phyloP scores from a whole-genome alignment of 805 yeast species.

The Candida xyloterini region DNA sequence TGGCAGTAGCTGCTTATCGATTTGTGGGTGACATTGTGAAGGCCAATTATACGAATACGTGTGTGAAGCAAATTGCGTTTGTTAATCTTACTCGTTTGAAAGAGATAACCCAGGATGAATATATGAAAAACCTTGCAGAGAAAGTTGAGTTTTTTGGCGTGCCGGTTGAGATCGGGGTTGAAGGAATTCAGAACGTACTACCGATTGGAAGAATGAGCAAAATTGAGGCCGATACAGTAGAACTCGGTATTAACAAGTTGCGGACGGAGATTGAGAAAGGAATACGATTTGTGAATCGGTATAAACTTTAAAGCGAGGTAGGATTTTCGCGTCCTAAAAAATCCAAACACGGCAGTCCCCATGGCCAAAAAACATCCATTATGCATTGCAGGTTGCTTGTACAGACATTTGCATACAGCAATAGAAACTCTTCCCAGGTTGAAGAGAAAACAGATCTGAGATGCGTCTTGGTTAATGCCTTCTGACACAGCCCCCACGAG shows the following conservation, averaged over 20 bases:
- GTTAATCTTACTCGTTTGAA: constrained; percentile 37
- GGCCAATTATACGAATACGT: constrained; percentile 62
- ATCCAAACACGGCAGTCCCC: background rate
- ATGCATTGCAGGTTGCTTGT: background rate
- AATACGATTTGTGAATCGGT: constrained; percentile 20
- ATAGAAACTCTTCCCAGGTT: background rate
- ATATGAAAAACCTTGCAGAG: constrained; percentile 41
- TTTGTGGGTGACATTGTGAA: constrained; percentile 59
- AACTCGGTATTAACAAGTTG: constrained; percentile 18
- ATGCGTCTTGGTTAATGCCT: background rate
- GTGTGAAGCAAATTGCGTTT: constrained; percentile 63
- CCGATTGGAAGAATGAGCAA: constrained; percentile 17
- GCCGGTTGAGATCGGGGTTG: constrained; percentile 51
- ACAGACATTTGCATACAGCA: background rate
- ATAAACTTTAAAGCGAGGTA: constrained; percentile 11
- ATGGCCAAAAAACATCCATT: background rate
- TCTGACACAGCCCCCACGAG: background rate
- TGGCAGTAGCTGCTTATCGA: constrained; percentile 91
- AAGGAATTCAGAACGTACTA: constrained; percentile 51
- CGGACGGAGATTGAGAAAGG: constrained; percentile 23
- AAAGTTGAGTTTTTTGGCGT: constrained; percentile 53
- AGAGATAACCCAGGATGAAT: constrained; percentile 40
- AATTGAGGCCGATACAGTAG: constrained; percentile 16
- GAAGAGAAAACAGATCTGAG: background rate
- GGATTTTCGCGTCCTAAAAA: background rate